Percentiles rank a stretch among this genome's conserved stretches.
These are phyloP conservation scores for Tetraselmis chui DNA, from an alignment of 139 green algal species.

Conservation along the genomic window DNA sequence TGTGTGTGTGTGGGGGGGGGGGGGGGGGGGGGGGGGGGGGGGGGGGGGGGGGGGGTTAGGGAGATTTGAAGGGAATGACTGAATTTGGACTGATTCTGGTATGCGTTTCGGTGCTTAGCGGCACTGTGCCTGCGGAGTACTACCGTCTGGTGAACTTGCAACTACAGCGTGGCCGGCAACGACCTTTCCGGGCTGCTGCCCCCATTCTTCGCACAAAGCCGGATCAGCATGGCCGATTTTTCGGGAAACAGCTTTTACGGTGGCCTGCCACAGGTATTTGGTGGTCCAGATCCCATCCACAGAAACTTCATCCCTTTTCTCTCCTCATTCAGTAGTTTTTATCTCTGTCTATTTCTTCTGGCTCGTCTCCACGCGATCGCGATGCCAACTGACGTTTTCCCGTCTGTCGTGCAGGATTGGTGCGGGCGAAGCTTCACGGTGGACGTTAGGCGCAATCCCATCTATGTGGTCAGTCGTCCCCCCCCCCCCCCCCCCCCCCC, in stretches of 20 bases:
- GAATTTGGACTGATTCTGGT: too few species aligned
- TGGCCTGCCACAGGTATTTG: not conserved
- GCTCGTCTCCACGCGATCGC: too few species aligned
- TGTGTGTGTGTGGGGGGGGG: too few species aligned
- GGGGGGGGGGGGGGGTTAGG: too few species aligned
- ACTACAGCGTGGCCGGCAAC: not conserved
- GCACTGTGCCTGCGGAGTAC: not conserved
- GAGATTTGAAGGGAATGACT: too few species aligned
- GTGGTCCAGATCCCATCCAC: not conserved
- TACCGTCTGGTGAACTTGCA: not conserved
- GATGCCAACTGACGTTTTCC: not conserved
- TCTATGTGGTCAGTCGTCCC: not conserved
- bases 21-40: too few species aligned
- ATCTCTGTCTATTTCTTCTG: not conserved
- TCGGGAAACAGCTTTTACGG: not conserved
- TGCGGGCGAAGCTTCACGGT: not conserved
- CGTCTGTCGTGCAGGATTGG: not conserved
- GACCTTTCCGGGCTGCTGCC: not conserved
- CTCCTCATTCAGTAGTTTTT: not conserved
- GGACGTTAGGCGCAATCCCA: not conserved
- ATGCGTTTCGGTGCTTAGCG: too few species aligned
- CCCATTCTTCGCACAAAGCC: not conserved
- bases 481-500: too few species aligned
- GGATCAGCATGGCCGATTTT: not conserved
- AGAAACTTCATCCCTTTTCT: too few species aligned